Percentiles rank a stretch among this genome's conserved stretches.
Evolutionary conservation across 495 filamentous ascomycete species (phyloP).

Genomic region (Aspergillus campestris): DNA sequence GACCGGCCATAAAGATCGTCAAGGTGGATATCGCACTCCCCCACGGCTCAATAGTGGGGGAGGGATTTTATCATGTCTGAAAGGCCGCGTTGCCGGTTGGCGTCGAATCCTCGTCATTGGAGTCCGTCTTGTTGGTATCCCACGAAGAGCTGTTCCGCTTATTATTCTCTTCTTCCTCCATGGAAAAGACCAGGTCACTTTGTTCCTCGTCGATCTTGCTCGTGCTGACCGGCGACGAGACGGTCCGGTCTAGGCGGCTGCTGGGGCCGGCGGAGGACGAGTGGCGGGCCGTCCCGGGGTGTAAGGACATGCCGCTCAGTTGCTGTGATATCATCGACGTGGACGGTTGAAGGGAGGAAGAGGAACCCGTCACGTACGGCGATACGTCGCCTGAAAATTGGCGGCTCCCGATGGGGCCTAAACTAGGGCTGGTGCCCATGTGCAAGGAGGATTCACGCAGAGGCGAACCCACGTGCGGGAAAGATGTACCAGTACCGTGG

Average conservation of each 20-base stretch:
- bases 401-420: constrained; percentile 48
- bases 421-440: constrained; percentile 51
- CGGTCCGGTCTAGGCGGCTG: constrained; percentile 33
- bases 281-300: constrained; percentile 38
- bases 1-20: too few species aligned
- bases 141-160: constrained; percentile 35
- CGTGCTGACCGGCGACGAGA: constrained; percentile 41
- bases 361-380: constrained; percentile 46
- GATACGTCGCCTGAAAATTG: constrained; percentile 47
- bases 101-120: constrained; percentile 14
- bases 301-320: constrained; percentile 41
- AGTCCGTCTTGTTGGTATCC: constrained; percentile 12
- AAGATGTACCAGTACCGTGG: constrained; percentile 48
- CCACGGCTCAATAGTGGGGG: too few species aligned
- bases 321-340: constrained; percentile 67
- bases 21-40: too few species aligned
- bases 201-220: constrained; percentile 67
- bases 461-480: constrained; percentile 89
- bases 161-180: constrained; percentile 61
- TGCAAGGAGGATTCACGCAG: constrained; percentile 73
- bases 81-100: constrained; percentile 11
- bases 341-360: constrained; percentile 55
- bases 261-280: constrained; percentile 23
- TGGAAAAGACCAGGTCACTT: constrained; percentile 66
- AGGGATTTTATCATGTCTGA: constrained; percentile 7